phyloP scores from a whole-genome alignment of 139 green algal genomes.

The Micractinium conductrix region DNA sequence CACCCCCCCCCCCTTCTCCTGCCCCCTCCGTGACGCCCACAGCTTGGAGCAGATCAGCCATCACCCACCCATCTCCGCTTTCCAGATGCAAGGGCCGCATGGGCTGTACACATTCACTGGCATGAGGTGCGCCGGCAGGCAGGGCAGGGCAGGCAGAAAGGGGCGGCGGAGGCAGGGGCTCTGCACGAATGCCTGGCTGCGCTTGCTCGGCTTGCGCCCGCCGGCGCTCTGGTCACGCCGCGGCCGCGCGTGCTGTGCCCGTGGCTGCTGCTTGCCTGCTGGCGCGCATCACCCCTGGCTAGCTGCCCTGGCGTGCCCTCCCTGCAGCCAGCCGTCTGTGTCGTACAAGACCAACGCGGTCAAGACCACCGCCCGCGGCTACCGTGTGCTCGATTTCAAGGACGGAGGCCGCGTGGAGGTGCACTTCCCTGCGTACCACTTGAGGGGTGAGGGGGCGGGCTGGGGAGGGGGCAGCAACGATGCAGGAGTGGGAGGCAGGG shows the following conservation, averaged over 20 bases:
- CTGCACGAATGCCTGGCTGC: too few species aligned
- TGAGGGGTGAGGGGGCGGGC: neutral
- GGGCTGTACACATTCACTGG: conserved; percentile 68
- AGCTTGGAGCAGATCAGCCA: conserved; percentile 86
- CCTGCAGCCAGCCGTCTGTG: conserved; percentile 73
- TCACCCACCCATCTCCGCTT: conserved; percentile 78
- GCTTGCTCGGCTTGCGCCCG: too few species aligned
- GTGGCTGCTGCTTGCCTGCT: too few species aligned
- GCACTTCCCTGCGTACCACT: conserved; percentile 70
- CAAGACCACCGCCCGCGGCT: conserved; percentile 75
- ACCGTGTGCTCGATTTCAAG: conserved; percentile 65
- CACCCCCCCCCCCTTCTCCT: too few species aligned
- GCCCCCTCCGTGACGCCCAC: too few species aligned
- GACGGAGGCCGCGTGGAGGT: conserved; percentile 77
- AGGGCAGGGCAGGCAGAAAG: neutral
- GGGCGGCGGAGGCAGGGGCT: too few species aligned
- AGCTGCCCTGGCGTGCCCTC: neutral
- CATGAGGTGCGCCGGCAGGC: conserved; percentile 12
- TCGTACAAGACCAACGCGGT: conserved; percentile 73
- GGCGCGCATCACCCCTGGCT: too few species aligned
- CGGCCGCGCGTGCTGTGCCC: too few species aligned
- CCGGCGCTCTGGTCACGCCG: too few species aligned
- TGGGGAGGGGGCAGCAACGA: too few species aligned
- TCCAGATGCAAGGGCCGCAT: conserved; percentile 75
- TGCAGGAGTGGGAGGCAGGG: too few species aligned